These are phyloP conservation scores for Aspergillus incahuasiensis DNA, from an alignment of 495 filamentous ascomycete species.

Conservation along the genomic window DNA sequence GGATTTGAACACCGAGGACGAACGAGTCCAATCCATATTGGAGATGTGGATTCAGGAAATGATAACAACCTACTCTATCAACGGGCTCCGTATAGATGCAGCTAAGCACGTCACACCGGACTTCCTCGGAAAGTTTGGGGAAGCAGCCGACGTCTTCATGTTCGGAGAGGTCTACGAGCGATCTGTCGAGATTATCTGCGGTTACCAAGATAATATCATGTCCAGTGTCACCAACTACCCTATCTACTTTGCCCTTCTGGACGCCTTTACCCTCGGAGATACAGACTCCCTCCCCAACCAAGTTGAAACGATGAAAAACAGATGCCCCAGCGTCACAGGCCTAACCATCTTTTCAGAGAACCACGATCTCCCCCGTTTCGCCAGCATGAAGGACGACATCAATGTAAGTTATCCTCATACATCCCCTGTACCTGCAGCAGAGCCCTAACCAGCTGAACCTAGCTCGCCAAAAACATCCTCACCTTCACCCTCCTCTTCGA, in stretches of 20 bases:
- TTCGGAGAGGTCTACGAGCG: slow-evolving; percentile 18
- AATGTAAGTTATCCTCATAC: slow-evolving; percentile 31
- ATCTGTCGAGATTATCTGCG: slow-evolving; percentile 16
- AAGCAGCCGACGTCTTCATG: slow-evolving; percentile 13
- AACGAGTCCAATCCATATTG: slow-evolving; percentile 49
- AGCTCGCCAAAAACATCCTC: slow-evolving; percentile 62
- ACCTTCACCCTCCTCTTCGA: slow-evolving; percentile 68
- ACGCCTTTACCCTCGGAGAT: slow-evolving; percentile 56
- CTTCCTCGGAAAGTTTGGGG: slow-evolving; percentile 57
- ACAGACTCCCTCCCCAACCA: slow-evolving; percentile 48
- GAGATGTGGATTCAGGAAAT: slow-evolving; percentile 60
- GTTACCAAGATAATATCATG: slow-evolving; percentile 21
- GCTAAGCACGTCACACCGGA: slow-evolving; percentile 64
- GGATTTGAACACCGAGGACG: slow-evolving; percentile 63
- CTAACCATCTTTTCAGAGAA: slow-evolving; percentile 74
- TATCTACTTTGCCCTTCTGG: slow-evolving; percentile 57
- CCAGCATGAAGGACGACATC: slow-evolving; percentile 39
- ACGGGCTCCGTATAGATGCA: slow-evolving; percentile 74
- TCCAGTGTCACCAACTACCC: slow-evolving; percentile 66
- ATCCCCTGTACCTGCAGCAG: neutral
- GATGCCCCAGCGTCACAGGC: slow-evolving; percentile 54
- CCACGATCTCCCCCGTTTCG: slow-evolving; percentile 64
- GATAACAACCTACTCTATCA: slow-evolving; percentile 65
- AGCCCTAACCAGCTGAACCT: neutral
- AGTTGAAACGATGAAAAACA: slow-evolving; percentile 44